These are phyloP conservation scores for Voacanga thouarsii DNA, from an alignment of 257 asterid species.

Conservation along the genomic window DNA sequence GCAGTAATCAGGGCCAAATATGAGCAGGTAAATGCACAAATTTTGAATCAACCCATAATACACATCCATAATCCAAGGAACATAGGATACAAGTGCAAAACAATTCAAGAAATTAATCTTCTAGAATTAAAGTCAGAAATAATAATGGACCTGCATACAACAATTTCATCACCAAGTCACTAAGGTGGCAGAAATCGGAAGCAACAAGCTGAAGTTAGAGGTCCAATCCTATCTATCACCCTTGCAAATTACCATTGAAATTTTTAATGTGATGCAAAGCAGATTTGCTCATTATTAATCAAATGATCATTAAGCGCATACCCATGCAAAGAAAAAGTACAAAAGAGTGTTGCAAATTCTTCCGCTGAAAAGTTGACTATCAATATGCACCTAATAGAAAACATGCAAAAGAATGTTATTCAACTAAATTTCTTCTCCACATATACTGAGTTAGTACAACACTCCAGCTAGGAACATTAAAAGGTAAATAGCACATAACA, in stretches of 20 bases:
- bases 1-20: background rate
- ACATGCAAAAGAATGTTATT: background rate
- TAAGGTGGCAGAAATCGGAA: background rate
- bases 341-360: background rate
- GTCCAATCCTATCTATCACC: background rate
- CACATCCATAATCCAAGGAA: background rate
- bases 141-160: background rate
- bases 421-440: background rate
- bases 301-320: background rate
- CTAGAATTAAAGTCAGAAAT: background rate
- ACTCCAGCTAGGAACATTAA: background rate
- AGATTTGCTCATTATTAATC: no score
- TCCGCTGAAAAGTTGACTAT: background rate
- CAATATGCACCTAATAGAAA: background rate
- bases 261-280: background rate
- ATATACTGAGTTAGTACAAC: background rate
- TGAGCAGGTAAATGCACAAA: background rate
- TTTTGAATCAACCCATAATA: background rate
- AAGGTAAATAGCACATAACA: background rate
- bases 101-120: background rate
- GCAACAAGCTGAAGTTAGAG: background rate
- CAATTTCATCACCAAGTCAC: background rate
- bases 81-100: background rate
- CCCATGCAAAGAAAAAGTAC: background rate
- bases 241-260: background rate